Evolutionary conservation across 2,329 filamentous ascomycete genomes (phyloP).

Genomic region (Coniosporium tulheliwenetii): DNA sequence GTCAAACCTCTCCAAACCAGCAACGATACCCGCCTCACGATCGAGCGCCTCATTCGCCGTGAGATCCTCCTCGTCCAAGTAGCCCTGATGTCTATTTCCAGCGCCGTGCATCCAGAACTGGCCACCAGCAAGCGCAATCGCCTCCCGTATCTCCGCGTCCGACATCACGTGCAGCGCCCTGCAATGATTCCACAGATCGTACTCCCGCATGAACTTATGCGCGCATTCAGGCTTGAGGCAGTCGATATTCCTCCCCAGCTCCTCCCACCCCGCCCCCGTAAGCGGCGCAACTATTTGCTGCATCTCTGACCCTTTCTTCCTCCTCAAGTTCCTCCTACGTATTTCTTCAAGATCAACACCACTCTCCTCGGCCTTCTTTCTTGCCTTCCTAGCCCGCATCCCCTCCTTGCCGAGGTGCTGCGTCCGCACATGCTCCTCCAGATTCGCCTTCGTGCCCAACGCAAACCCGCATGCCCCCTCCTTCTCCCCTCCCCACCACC

Average conservation of each 20-base stretch:
- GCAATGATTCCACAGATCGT: conserved; percentile 42
- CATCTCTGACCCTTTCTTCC: conserved; percentile 1
- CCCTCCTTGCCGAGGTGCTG: conserved; percentile 54
- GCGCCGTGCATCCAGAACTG: conserved; percentile 29
- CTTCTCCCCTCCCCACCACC: conserved; percentile 38
- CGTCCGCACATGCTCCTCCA: conserved; percentile 74
- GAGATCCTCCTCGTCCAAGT: not conserved
- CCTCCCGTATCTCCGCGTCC: conserved; percentile 19
- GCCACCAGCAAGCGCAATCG: conserved; percentile 19
- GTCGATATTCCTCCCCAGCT: conserved; percentile 30
- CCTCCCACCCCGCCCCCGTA: conserved; percentile 40
- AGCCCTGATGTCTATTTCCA: not conserved
- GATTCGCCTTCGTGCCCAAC: conserved; percentile 60
- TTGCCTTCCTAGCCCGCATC: conserved; percentile 18
- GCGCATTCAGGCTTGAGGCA: conserved; percentile 36
- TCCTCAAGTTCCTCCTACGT: no score
- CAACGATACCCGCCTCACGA: not conserved
- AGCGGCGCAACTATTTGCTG: conserved; percentile 26
- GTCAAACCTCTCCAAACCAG: no score
- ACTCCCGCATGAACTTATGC: conserved; percentile 40
- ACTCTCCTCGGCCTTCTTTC: not conserved
- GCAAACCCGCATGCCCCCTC: conserved; percentile 56
- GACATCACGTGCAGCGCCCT: conserved; percentile 25
- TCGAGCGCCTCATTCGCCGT: not conserved
- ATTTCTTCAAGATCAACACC: not conserved